Base-by-base conservation (phyloP, 225 moss, liverwort and hornwort species). In the Anthoceros angustus region DNA sequence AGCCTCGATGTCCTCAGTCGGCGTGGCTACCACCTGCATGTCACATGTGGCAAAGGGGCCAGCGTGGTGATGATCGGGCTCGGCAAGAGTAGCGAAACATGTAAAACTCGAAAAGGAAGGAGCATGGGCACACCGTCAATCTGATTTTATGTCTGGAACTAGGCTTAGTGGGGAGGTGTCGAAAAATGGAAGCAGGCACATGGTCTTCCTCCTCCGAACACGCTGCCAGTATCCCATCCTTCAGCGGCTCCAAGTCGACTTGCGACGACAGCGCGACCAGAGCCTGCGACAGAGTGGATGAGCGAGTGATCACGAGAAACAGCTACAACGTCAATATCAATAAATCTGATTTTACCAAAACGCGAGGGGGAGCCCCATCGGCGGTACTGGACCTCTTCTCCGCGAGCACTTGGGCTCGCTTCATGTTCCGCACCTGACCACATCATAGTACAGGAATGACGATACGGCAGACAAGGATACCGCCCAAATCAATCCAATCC, bases 341-440 rank as follows among this genome's bases (percentile, higher is more conserved):
- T 7, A 48, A 9, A 66, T 20, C 41, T 23, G 32, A 16, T 75
- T 80, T 64, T 25, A 92, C 92, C 91, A 98, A 62, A 63, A 98
- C 79, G 42, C 83, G 85, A 48, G 95, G 95, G 40, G 95, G 75
- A 80, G 78, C 76, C 8, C 74, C 70, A 25, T 74, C 46, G 74
- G 91, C 84, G 70, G 79, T 81, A 67, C 73, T 87, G 60, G 87
- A 91, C 71, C 95, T 91, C 81, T 98, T 98, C 71, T 91, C 91
- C 20, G 88, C 88, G 68, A 98, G 64, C 14, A 86, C 80, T 42
- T 78, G 77, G 0, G 86, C 95, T 68, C 87, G 85, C 68, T 98
- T 98, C 62, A 81, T 88, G 49, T 87, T 86, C 66, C 91, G 85
- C 74, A 98, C 84, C 89, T 93, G 87, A 63, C 43, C 42, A 7